Percentiles rank a stretch among this genome's conserved stretches.
Evolutionary conservation across 495 filamentous ascomycete genomes (phyloP).

Genomic region (Aspergillus haitiensis): DNA sequence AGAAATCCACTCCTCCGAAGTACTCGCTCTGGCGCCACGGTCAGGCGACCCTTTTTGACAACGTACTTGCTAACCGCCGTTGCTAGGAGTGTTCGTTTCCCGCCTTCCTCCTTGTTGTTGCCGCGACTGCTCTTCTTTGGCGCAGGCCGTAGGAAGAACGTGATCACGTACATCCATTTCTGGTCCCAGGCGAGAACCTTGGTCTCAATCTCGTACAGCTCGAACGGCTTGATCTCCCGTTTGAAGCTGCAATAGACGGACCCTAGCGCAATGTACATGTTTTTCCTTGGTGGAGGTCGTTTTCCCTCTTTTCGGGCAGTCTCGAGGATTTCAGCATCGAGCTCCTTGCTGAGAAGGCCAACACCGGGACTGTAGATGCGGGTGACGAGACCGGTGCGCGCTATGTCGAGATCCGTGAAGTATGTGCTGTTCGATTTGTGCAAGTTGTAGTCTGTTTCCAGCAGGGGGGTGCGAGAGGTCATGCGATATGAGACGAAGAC

Average conservation of each 20-base stretch:
- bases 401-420: conserved; percentile 70
- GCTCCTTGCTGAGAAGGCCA: conserved; percentile 47
- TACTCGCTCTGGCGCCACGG: conserved; percentile 77
- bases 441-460: conserved; percentile 67
- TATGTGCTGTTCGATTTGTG: conserved; percentile 78
- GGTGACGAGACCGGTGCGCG: conserved; percentile 62
- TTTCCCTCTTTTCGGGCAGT: conserved; percentile 44
- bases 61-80: conserved; percentile 84
- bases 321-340: conserved; percentile 41
- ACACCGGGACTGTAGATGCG: conserved; percentile 60
- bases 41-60: conserved; percentile 82
- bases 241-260: conserved; percentile 66
- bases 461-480: conserved; percentile 51
- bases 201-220: conserved; percentile 66
- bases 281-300: conserved; percentile 39
- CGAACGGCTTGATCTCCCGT: conserved; percentile 65
- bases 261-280: conserved; percentile 59
- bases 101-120: conserved; percentile 20
- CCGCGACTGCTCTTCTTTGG: conserved; percentile 21
- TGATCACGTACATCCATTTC: conserved; percentile 81
- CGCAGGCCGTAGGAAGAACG: conserved; percentile 63
- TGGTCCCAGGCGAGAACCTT: conserved; percentile 71
- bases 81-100: conserved; percentile 64
- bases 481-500: conserved; percentile 59
- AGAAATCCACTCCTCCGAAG: conserved; percentile 68